Evolutionary conservation across 1,139 yeast species (phyloP), one percentile per base, ranked within the genome.

Genomic region (Blastobotrys proliferans): DNA sequence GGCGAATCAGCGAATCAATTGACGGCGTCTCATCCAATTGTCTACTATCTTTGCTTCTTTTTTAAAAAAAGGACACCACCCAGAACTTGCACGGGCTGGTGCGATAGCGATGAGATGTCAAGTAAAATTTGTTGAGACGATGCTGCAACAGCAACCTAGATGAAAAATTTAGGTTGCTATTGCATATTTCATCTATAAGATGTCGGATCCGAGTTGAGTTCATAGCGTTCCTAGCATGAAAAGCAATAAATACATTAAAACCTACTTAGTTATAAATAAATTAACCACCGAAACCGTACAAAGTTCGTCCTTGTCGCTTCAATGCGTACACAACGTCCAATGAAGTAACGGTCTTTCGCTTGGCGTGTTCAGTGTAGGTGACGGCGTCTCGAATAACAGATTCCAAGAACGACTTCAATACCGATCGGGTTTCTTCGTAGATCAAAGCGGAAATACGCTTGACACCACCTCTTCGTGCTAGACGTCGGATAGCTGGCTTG

Each of bases 381-480:
- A 92, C 97, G 62, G 98, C 97, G 65, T 92, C 98, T 77, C 97
- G 87, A 74, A 92, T 92, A 63, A 92, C 97, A 67, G 86, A 83
- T 75, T 88, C 97, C 69, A 94, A 81, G 84, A 92, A 92, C 50
- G 95, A 78, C 77, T 90, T 90, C 62, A 92, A 79, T 61, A 92
- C 97, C 58, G 84, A 90, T 78, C 98, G 88, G 65, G 94, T 96
- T 79, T 92, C 97, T 76, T 92, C 98, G 78, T 92, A 92, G 72
- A 92, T 92, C 70, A 90, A 79, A 68, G 96, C 97, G 56, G 98
- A 92, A 65, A 92, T 92, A 84, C 98, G 96, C 84, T 92, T 92
- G 69, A 92, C 98, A 87, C 98, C 98, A 77, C 98, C 98, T 85
- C 98, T 88, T 83, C 98, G 92, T 51, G 98, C 98, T 67, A 92